phyloP scores from a whole-genome alignment of 805 yeast genomes.

The Barnettozyma populi region DNA sequence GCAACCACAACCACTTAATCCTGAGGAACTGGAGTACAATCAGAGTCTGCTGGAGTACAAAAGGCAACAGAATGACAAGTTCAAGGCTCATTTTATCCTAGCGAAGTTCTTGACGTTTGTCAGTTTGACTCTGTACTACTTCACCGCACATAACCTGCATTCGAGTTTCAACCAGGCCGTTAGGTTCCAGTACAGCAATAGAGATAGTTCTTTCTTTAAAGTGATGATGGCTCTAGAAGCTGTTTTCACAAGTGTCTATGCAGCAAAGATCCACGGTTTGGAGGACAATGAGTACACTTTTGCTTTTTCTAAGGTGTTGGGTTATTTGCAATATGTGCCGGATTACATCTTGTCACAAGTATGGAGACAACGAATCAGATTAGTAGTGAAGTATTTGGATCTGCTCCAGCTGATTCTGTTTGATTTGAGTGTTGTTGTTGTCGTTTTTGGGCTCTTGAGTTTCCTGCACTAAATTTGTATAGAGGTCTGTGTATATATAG shows the following conservation, averaged over 20 bases:
- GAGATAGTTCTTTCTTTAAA: slow-evolving; percentile 13
- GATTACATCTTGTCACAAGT: slow-evolving; percentile 12
- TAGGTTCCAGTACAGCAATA: slow-evolving; percentile 8
- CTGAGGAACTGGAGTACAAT: slow-evolving; percentile 7
- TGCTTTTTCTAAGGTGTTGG: slow-evolving; percentile 17
- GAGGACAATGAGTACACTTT: slow-evolving; percentile 21
- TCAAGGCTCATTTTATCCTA: slow-evolving; percentile 20
- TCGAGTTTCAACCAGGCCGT: slow-evolving; percentile 10
- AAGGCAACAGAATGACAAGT: slow-evolving; percentile 18
- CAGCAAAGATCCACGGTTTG: slow-evolving; percentile 7
- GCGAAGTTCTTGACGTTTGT: slow-evolving; percentile 9
- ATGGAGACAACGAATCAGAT: slow-evolving; percentile 19
- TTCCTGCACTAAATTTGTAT: slow-evolving; percentile 10
- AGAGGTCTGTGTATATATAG: not conserved
- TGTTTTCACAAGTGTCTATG: slow-evolving; percentile 16
- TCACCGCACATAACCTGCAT: slow-evolving; percentile 7
- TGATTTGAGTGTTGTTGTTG: slow-evolving; percentile 19
- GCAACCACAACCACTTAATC: not conserved
- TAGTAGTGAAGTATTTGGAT: slow-evolving; percentile 23
- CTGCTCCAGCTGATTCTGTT: slow-evolving; percentile 19
- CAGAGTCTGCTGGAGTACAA: slow-evolving; percentile 10
- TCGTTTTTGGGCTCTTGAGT: slow-evolving; percentile 20
- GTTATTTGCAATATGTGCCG: slow-evolving; percentile 19
- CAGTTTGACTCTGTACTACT: slow-evolving; percentile 10
- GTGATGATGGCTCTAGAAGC: slow-evolving; percentile 17